These are phyloP conservation scores for Xylaria sp. DNA, from an alignment of 2,329 filamentous ascomycete species.

Conservation along the genomic window DNA sequence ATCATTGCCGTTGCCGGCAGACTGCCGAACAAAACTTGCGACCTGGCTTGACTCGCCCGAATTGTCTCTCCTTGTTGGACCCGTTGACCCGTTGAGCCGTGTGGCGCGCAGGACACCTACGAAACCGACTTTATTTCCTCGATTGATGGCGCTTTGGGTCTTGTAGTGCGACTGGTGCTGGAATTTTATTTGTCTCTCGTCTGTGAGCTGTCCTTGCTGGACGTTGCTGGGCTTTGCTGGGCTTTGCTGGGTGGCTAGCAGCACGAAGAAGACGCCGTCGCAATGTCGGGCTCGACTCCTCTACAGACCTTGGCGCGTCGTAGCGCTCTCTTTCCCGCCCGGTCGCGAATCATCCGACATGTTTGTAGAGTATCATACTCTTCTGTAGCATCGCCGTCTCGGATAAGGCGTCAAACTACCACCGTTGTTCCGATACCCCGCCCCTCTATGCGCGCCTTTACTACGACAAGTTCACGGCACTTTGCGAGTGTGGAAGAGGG, in stretches of 20 bases:
- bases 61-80: background rate
- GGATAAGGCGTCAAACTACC: constrained; percentile 25
- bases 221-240: too few species aligned
- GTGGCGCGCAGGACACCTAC: background rate
- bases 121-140: background rate
- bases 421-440: constrained; percentile 22
- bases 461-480: constrained; percentile 41
- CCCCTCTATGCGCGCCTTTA: constrained; percentile 43
- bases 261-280: background rate
- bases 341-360: constrained; percentile 28
- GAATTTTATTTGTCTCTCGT: background rate
- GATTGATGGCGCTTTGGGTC: background rate
- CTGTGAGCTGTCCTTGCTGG: background rate
- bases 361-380: constrained; percentile 33
- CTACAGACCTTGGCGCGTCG: constrained; percentile 38
- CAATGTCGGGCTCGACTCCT: constrained; percentile 39
- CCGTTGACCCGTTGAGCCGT: background rate
- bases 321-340: constrained; percentile 31
- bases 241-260: background rate
- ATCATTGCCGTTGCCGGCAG: constrained; percentile 27
- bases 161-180: background rate
- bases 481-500: constrained; percentile 52
- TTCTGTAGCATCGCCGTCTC: constrained; percentile 23
- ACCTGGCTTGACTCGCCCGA: background rate
- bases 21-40: constrained; percentile 1